Evolutionary conservation across 2,329 filamentous ascomycete species (phyloP).

Genomic region (Dryadomyces sulphureus): DNA sequence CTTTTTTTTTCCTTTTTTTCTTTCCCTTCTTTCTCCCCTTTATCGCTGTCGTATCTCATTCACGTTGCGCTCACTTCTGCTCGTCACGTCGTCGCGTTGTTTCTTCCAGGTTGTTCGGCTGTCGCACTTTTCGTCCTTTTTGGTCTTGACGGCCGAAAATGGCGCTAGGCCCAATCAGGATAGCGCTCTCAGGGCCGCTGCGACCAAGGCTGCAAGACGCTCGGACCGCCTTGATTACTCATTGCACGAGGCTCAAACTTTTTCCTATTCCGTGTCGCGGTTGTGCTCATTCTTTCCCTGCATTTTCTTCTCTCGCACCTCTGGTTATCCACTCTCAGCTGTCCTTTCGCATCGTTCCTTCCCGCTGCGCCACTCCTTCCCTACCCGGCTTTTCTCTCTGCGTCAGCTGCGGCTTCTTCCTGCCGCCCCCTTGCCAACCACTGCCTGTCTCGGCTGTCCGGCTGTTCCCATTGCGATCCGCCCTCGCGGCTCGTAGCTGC

Average conservation of each 20-base stretch:
- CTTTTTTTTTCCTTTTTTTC: neutral
- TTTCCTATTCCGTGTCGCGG: slow-evolving; percentile 10
- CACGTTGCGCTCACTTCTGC: too few species aligned
- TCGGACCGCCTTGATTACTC: neutral
- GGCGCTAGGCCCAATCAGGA: neutral
- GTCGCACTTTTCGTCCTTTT: neutral
- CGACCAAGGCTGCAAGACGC: neutral
- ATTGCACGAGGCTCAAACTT: slow-evolving; percentile 10
- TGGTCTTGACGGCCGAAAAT: too few species aligned
- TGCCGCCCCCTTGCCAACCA: too few species aligned
- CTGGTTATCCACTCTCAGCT: neutral
- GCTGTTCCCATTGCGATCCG: too few species aligned
- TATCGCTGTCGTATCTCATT: neutral
- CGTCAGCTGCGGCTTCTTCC: neutral
- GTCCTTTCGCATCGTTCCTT: neutral
- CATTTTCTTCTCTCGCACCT: neutral
- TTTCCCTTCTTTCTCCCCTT: neutral
- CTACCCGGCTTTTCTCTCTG: neutral
- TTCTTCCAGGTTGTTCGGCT: neutral
- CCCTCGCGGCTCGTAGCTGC: too few species aligned
- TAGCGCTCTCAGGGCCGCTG: neutral
- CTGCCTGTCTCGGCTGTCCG: too few species aligned
- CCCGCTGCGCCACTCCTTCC: neutral
- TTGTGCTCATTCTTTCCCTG: neutral
- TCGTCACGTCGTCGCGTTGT: neutral